These are phyloP conservation scores for Candida hungchunana DNA, from an alignment of 805 yeast species.

Conservation along the genomic window DNA sequence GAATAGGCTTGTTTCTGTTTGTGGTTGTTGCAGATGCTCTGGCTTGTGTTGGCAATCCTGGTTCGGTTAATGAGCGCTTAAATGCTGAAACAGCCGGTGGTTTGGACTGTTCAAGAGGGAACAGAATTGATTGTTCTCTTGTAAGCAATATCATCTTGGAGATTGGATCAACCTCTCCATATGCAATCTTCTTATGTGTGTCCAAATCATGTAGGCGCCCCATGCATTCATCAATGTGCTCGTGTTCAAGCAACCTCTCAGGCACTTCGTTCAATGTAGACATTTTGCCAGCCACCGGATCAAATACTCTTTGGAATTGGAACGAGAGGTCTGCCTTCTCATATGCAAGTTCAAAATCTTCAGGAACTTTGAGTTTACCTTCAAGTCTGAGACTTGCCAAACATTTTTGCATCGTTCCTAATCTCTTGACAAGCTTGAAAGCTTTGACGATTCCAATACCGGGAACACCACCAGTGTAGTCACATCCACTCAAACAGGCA, in stretches of 20 bases:
- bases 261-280: constrained; percentile 59
- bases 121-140: constrained; percentile 17
- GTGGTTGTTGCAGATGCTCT: neutral
- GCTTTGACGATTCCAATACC: constrained; percentile 82
- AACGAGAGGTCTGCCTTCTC: constrained; percentile 73
- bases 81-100: too few species aligned
- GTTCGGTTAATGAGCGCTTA: too few species aligned
- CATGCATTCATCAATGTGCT: constrained; percentile 34
- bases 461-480: constrained; percentile 83
- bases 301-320: constrained; percentile 78
- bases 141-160: constrained; percentile 16
- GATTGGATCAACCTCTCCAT: constrained; percentile 66
- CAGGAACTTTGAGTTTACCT: constrained; percentile 55
- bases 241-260: constrained; percentile 24
- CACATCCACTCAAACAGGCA: constrained; percentile 95
- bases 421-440: constrained; percentile 49
- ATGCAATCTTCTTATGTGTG: constrained; percentile 52
- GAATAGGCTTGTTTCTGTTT: neutral
- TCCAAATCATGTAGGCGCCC: constrained; percentile 38
- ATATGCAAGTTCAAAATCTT: constrained; percentile 55
- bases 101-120: constrained; percentile 1
- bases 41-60: neutral
- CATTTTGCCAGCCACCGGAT: constrained; percentile 50
- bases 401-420: constrained; percentile 49
- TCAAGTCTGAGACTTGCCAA: constrained; percentile 54